These are phyloP conservation scores for Auriscalpium microsporum DNA, from an alignment of 768 basidiomycete species.

Conservation along the genomic window DNA sequence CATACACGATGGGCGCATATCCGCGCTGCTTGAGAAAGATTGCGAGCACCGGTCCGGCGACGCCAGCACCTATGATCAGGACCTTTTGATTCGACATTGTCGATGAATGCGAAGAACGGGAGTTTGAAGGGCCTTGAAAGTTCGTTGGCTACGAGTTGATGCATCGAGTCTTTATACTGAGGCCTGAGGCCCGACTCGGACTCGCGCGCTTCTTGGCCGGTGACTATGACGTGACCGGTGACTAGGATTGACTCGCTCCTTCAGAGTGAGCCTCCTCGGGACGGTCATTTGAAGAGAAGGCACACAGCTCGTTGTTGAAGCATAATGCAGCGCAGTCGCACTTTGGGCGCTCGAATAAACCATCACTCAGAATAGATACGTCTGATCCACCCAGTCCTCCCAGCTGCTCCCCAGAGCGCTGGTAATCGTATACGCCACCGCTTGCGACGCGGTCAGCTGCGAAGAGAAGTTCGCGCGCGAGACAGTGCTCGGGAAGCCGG, in stretches of 20 bases:
- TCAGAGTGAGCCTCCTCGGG: too few relatives aligned
- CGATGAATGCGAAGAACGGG: neutral
- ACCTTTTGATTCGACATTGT: conserved; percentile 1
- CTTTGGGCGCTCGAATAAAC: too few relatives aligned
- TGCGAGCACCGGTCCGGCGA: conserved; percentile 14
- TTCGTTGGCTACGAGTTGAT: too few relatives aligned
- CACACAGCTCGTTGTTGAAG: too few relatives aligned
- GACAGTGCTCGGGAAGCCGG: conserved; percentile 1
- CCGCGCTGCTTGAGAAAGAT: conserved; percentile 14
- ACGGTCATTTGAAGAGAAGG: too few relatives aligned
- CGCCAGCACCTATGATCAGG: conserved; percentile 12
- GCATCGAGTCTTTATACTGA: too few relatives aligned
- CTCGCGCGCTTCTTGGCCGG: too few relatives aligned
- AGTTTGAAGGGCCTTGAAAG: too few relatives aligned
- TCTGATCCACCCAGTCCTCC: neutral
- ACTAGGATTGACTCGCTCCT: too few relatives aligned
- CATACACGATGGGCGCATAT: conserved; percentile 11
- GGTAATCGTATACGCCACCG: neutral
- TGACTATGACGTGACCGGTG: too few relatives aligned
- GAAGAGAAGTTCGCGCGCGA: conserved; percentile 4
- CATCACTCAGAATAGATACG: neutral
- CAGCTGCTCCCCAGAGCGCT: neutral
- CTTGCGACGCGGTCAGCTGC: neutral
- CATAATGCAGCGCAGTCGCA: too few relatives aligned
- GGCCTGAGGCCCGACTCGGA: too few relatives aligned